Evolutionary conservation across 2,329 filamentous ascomycete species (phyloP), one percentile per base, ranked within the genome.

Genomic region (Calonectria hongkongensis): DNA sequence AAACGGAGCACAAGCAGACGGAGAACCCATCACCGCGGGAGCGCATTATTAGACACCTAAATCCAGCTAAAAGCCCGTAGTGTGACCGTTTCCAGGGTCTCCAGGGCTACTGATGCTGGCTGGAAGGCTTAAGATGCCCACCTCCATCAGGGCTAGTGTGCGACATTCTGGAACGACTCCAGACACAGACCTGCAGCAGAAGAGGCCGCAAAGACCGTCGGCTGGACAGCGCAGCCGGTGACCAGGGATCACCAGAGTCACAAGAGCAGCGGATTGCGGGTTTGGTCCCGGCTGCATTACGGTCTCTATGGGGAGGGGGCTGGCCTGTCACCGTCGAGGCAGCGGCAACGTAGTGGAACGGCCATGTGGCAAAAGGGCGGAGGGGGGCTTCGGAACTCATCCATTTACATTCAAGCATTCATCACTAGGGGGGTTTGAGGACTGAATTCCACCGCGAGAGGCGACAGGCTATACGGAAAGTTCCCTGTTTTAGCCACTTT

Each of bases 111-210:
- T 43, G 56, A 51, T 33, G 43, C 51, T 58, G 64, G 51, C 43
- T 39, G 30, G 33, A 41, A 41, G 54, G 28, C 43, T 43, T 12
- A 15, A 48, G 15, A 28, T 50, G 21, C 15, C 7, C n/a, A 30
- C 25, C 67, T 70, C 56, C 12, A 70, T 43, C 60, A 28, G 50
- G 66, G 60, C 21, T 70, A 70, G 68, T 70, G 68, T 58, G 68
- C 28, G 51, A 36, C 68, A 70, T 66, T 43, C 68, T 66, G 51
- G 68, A 51, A 70, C 62, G 62, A 66, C 48, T 60, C 27, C 67
- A 64, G 48, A 66, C 33, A 41, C 60, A 43, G 21, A 28, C 41
- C 30, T 27, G 33, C 62, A 70, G 41, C 41, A 48, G 45, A 48
- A n/a, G 5, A 48, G 45, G 9, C 45, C 45, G 45, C 45, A 70